A percentile compares a stretch with the other conserved stretches of the same genome.
phyloP scores from a whole-genome alignment of 2,329 filamentous ascomycete genomes.

The Aaosphaeria pasadenensis region DNA sequence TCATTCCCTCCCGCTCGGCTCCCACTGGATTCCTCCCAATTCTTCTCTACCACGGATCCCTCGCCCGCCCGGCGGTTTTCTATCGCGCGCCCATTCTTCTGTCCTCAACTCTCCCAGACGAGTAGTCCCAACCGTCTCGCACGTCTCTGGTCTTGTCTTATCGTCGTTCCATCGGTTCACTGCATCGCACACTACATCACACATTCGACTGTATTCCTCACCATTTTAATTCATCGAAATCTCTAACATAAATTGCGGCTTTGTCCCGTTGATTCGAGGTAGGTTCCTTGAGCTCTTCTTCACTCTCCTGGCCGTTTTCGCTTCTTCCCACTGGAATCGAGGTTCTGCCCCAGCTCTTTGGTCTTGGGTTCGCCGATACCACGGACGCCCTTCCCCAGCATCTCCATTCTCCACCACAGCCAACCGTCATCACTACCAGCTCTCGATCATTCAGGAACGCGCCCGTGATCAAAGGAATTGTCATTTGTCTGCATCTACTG shows the following conservation, averaged over 20 bases:
- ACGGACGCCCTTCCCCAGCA: not conserved
- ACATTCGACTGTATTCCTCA: not conserved
- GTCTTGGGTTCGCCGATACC: not conserved
- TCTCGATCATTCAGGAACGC: not conserved
- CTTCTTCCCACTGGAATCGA: no score
- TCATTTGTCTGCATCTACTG: not conserved
- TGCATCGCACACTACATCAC: not conserved
- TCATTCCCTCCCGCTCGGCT: not conserved
- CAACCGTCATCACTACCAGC: not conserved
- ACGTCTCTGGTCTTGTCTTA: not conserved
- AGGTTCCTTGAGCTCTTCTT: not conserved
- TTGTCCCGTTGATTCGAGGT: not conserved
- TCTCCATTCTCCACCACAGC: not conserved
- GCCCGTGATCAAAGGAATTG: not conserved
- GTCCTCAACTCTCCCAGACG: not conserved
- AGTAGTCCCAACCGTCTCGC: not conserved
- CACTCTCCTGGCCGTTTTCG: not conserved
- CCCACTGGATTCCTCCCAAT: not conserved
- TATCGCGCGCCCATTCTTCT: not conserved
- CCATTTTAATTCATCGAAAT: not conserved
- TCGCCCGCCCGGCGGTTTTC: not conserved
- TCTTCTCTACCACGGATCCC: not conserved
- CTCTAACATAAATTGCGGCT: not conserved
- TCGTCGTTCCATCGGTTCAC: not conserved
- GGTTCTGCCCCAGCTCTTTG: not conserved